Percentiles rank a stretch among this genome's conserved stretches.
phyloP scores from a whole-genome alignment of 768 basidiomycete species.

The Tulasnella sp. region DNA sequence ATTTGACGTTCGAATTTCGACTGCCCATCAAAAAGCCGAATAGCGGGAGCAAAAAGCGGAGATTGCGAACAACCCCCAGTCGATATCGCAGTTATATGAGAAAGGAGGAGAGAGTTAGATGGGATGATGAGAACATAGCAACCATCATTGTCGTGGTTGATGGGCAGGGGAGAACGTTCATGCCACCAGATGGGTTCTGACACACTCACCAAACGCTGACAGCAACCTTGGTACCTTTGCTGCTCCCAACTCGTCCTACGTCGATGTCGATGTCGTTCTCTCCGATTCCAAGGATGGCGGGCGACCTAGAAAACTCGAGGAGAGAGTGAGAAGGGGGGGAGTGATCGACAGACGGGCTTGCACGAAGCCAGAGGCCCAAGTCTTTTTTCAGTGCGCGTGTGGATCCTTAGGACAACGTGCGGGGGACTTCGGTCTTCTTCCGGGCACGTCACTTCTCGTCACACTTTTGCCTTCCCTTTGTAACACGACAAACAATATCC shows the following conservation, averaged over 20 bases:
- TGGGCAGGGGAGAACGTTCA: not conserved
- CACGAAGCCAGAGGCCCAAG: not conserved
- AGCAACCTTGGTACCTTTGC: not conserved
- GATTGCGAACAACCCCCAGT: not conserved
- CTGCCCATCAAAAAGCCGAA: not conserved
- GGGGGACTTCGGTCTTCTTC: not conserved
- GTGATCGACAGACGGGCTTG: not conserved
- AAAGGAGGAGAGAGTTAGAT: not conserved
- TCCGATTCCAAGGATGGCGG: too few species aligned
- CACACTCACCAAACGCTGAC: not conserved
- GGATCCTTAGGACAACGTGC: not conserved
- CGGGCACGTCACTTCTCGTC: not conserved
- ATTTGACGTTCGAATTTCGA: not conserved
- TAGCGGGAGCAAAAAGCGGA: not conserved
- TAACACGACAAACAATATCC: not conserved
- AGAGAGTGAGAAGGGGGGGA: not conserved
- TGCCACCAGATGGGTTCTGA: not conserved
- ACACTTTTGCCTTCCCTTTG: not conserved
- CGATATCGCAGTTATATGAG: not conserved
- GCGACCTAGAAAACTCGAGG: not conserved
- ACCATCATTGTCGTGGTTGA: not conserved
- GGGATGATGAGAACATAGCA: not conserved
- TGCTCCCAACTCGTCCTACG: not conserved
- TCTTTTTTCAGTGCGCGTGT: not conserved
- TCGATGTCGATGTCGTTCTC: not conserved